These are phyloP conservation scores for Phylloporus sp. DNA, from an alignment of 768 basidiomycete genomes.

Conservation along the genomic window DNA sequence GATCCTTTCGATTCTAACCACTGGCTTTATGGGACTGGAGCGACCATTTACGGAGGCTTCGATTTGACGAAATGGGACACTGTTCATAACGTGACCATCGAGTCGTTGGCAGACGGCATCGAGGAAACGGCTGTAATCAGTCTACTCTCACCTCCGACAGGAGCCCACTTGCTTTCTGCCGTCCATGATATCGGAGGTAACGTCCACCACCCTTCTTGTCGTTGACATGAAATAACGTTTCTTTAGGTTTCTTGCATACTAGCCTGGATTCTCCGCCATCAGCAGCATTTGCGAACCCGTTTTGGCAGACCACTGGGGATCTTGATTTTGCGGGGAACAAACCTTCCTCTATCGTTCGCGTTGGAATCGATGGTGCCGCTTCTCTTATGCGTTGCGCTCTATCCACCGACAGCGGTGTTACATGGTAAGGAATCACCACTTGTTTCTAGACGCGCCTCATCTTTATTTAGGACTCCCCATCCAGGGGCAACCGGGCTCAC, in stretches of 20 bases:
- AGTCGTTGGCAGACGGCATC: constrained; percentile 57
- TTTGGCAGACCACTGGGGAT: constrained; percentile 4
- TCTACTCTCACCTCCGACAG: constrained; percentile 58
- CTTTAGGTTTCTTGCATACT: constrained; percentile 9
- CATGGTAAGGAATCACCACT: constrained; percentile 1
- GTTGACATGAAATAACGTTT: background rate
- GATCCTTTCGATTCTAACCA: constrained; percentile 67
- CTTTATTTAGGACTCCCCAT: constrained; percentile 2
- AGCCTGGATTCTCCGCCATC: constrained; percentile 1
- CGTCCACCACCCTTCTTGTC: background rate
- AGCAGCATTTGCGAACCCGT: constrained; percentile 4
- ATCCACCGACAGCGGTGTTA: constrained; percentile 8
- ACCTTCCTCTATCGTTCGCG: constrained; percentile 4
- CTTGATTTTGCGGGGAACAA: constrained; percentile 13
- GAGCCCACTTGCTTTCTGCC: constrained; percentile 51
- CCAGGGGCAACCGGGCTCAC: constrained; percentile 7
- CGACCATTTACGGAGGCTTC: constrained; percentile 56
- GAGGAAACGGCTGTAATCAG: constrained; percentile 58
- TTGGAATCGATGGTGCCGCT: background rate
- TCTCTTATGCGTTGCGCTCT: constrained; percentile 5
- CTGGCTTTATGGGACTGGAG: constrained; percentile 68
- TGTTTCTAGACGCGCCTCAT: background rate
- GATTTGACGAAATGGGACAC: constrained; percentile 58
- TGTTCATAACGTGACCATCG: constrained; percentile 50
- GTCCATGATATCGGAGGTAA: constrained; percentile 41